These are phyloP conservation scores for Rhizophora mangle DNA, from an alignment of 345 rosid genomes.

Conservation along the genomic window DNA sequence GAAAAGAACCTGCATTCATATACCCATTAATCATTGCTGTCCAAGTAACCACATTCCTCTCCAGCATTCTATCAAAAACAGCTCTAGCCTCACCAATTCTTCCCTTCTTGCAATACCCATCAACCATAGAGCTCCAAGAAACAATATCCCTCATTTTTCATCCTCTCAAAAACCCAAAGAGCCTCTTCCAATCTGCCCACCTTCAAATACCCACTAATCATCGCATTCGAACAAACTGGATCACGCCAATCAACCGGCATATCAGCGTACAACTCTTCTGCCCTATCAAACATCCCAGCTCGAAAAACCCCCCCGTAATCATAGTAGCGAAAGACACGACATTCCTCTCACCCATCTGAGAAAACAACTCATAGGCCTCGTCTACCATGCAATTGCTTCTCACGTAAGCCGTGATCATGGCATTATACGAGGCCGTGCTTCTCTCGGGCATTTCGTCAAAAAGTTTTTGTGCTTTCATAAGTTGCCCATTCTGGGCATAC, in stretches of 20 bases:
- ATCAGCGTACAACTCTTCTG: conserved; percentile 42
- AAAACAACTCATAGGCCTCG: conserved; percentile 45
- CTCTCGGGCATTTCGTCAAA: conserved; percentile 71
- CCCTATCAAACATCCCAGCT: conserved; percentile 55
- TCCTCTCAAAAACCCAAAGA: conserved; percentile 47
- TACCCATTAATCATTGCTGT: conserved; percentile 75
- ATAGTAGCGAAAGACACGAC: conserved; percentile 63
- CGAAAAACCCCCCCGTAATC: conserved; percentile 63
- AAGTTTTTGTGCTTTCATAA: conserved; percentile 49
- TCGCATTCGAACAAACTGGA: conserved; percentile 63
- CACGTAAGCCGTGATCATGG: conserved; percentile 69
- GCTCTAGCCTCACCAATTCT: conserved; percentile 47
- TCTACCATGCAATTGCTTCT: conserved; percentile 41
- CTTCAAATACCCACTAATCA: conserved; percentile 68
- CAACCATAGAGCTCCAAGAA: conserved; percentile 67
- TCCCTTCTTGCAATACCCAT: conserved; percentile 72
- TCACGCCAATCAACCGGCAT: conserved; percentile 53
- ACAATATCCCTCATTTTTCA: conserved; percentile 59
- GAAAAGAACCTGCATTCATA: conserved; percentile 52
- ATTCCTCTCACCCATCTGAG: conserved; percentile 42
- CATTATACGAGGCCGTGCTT: conserved; percentile 57
- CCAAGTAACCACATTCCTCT: conserved; percentile 78
- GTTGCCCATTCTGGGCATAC: conserved; percentile 49
- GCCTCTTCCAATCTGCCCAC: conserved; percentile 52
- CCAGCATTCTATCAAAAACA: conserved; percentile 49